Evolutionary conservation across 306 rosid species (phyloP).

Genomic region (Benincasa hispida): DNA sequence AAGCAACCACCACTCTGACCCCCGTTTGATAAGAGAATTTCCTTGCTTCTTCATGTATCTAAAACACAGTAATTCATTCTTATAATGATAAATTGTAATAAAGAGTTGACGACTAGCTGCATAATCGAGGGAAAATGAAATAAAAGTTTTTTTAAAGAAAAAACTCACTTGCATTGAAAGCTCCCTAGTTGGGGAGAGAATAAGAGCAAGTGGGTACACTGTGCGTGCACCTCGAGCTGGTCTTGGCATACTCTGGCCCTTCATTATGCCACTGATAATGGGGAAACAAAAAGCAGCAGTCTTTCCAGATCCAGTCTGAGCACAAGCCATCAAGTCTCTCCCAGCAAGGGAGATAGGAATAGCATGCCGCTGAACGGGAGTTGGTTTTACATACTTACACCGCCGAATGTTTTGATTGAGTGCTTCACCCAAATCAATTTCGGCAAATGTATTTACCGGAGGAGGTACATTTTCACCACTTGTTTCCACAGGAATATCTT

Average conservation of each 20-base stretch:
- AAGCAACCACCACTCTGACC: slow-evolving; percentile 89
- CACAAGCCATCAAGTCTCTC: slow-evolving; percentile 87
- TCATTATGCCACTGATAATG: slow-evolving; percentile 78
- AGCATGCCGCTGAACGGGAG: slow-evolving; percentile 81
- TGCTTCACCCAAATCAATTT: slow-evolving; percentile 75
- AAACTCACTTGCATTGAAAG: slow-evolving; percentile 74
- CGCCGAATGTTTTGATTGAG: slow-evolving; percentile 60
- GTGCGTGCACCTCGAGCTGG: slow-evolving; percentile 67
- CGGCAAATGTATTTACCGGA: slow-evolving; percentile 72
- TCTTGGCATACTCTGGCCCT: slow-evolving; percentile 45
- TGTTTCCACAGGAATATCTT: slow-evolving; percentile 81
- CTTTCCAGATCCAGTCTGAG: slow-evolving; percentile 89
- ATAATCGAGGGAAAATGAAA: not conserved
- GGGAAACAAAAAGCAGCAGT: slow-evolving; percentile 94
- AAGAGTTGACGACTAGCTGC: not conserved
- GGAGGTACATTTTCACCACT: slow-evolving; percentile 69
- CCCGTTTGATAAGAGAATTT: slow-evolving; percentile 67
- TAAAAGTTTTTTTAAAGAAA: not conserved
- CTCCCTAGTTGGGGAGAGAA: slow-evolving; percentile 91
- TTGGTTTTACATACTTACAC: slow-evolving; percentile 78
- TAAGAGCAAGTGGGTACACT: slow-evolving; percentile 73
- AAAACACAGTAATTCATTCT: slow-evolving; percentile 19
- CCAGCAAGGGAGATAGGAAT: slow-evolving; percentile 76
- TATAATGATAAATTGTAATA: not conserved
- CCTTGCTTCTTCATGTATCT: slow-evolving; percentile 71